Percentiles rank a stretch among this genome's conserved stretches.
Evolutionary conservation across 2,329 filamentous ascomycete genomes (phyloP).

Genomic region (Neonectria sp.): DNA sequence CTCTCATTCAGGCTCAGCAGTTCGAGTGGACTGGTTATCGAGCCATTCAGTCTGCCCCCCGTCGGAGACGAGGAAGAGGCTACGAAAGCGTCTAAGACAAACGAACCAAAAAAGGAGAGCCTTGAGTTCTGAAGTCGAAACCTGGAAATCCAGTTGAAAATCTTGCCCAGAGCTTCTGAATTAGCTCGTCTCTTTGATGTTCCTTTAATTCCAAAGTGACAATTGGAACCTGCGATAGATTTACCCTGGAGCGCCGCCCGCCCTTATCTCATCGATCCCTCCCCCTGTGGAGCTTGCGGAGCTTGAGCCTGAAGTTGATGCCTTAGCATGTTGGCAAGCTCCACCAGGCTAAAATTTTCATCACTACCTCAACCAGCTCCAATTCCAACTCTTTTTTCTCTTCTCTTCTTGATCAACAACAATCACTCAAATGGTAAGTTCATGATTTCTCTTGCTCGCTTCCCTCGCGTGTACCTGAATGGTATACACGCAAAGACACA

Average conservation of each 20-base stretch:
- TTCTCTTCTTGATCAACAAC: constrained; percentile 40
- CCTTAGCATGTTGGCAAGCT: constrained; percentile 15
- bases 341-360: constrained; percentile 44
- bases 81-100: constrained; percentile 57
- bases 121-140: constrained; percentile 76
- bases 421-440: constrained; percentile 40
- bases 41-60: constrained; percentile 90
- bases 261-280: constrained; percentile 31
- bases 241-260: constrained; percentile 30
- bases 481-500: constrained; percentile 36
- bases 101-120: constrained; percentile 73
- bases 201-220: neutral
- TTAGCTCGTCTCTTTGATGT: neutral
- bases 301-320: constrained; percentile 2
- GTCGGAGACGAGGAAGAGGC: constrained; percentile 77
- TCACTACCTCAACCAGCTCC: constrained; percentile 37
- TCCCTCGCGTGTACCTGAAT: constrained; percentile 10
- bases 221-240: neutral
- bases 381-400: constrained; percentile 32
- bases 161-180: neutral
- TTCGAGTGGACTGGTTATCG: constrained; percentile 84
- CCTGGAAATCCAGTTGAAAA: constrained; percentile 26
- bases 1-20: constrained; percentile 92
- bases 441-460: constrained; percentile 13
- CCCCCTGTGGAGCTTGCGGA: neutral